Evolutionary conservation across 495 filamentous ascomycete species (phyloP).

Genomic region (Podospora comata): DNA sequence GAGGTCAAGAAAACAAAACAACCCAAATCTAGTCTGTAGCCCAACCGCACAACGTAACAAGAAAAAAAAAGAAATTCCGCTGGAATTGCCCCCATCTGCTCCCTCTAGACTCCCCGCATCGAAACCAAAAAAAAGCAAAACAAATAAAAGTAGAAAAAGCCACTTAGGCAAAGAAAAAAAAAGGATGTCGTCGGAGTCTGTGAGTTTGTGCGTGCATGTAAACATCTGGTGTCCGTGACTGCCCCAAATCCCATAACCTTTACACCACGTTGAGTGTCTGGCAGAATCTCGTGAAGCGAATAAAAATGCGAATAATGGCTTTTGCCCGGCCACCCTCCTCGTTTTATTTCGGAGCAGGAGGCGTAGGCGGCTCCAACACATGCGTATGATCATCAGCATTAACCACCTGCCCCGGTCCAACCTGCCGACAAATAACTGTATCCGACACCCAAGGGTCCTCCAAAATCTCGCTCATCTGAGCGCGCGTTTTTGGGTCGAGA

Average conservation of each 20-base stretch:
- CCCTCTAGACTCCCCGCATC: neutral
- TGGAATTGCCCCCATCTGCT: neutral
- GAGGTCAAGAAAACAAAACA: slow-evolving; percentile 3
- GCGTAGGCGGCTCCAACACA: slow-evolving; percentile 50
- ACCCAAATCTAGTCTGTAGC: neutral
- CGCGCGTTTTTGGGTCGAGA: slow-evolving; percentile 77
- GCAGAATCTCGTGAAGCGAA: neutral
- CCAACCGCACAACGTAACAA: neutral
- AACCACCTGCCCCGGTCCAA: slow-evolving; percentile 39
- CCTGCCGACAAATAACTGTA: slow-evolving; percentile 58
- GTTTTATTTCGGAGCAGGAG: slow-evolving; percentile 22
- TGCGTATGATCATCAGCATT: slow-evolving; percentile 51
- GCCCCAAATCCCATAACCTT: neutral
- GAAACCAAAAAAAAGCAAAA: neutral
- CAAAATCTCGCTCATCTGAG: slow-evolving; percentile 78
- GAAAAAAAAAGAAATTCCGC: neutral
- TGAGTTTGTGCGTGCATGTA: neutral
- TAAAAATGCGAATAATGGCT: neutral
- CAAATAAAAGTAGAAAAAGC: neutral
- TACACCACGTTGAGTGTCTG: neutral
- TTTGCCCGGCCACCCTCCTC: neutral
- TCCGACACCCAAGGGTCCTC: slow-evolving; percentile 84
- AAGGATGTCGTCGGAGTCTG: neutral
- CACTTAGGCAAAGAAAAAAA: neutral
- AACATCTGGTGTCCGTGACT: neutral